Base-by-base conservation (phyloP, 2,329 filamentous ascomycete genomes). In the Fusarium napiforme region DNA sequence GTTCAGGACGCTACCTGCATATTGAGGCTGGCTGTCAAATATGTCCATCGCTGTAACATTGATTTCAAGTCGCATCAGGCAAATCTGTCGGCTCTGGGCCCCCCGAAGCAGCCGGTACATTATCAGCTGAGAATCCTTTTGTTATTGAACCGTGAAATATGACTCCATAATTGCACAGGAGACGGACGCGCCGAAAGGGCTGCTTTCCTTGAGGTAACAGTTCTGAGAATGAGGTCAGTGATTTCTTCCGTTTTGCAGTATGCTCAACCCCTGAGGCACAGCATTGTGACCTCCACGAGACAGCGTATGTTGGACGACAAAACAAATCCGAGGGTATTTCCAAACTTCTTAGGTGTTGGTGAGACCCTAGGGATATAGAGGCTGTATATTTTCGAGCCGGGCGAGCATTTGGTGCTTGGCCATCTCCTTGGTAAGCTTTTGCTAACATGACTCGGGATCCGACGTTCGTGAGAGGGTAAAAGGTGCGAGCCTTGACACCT, bases 1-100 rank as follows among this genome's bases (percentile, higher is more conserved):
- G 67, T 40, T 59, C 67, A 73, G 26, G 57, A 62, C 40, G 40
- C 76, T 65, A 55, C 69, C 71, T 74, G 67, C 72, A 76, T 79
- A 52, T 62, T 62, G 66, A 77, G 66, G 67, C 49, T 74, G 60
- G 61, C 36, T 42, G 28, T 60, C 55, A 28, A 65, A 59, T 64
- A 46, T 66, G 49, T 37, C 60, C 53, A 59, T 69, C 67, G 49
- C 59, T 74, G 66, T 36, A 62, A 62, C 56, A 69, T 45, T 67
- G 50, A 47, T 28, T 40, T 42, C 60, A 61, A 53, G 46, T 62
- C 56, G 56, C 65, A 53, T 43, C 50, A 65, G 59, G 65, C 59
- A 61, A 52, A 50, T 50, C 40, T 53, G 55, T 61, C 60, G 46
- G 45, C 40, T 63, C 39, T 46, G 39, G 9, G 32, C 30, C 56